These are phyloP conservation scores for Myochromella boudieri DNA, from an alignment of 768 basidiomycete genomes.

Conservation along the genomic window DNA sequence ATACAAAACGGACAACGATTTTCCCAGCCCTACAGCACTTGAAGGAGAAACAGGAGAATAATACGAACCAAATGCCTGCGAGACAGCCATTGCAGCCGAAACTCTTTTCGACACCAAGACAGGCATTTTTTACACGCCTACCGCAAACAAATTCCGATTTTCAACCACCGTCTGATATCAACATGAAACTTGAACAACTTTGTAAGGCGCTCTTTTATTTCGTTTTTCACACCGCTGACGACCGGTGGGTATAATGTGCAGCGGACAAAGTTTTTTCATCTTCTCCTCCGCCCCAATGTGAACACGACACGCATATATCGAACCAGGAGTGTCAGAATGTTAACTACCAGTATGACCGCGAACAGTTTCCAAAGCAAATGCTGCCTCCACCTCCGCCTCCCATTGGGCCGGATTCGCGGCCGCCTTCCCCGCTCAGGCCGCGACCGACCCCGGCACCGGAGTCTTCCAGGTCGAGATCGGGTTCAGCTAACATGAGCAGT, in stretches of 20 bases:
- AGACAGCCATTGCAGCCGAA: no score
- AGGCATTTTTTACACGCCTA: no score
- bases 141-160: background rate
- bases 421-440: background rate
- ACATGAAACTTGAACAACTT: background rate
- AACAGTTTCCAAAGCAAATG: background rate
- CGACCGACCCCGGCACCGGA: background rate
- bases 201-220: background rate
- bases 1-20: background rate
- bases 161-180: background rate
- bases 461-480: background rate
- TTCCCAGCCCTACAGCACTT: background rate
- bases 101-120: no score
- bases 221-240: background rate
- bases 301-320: background rate
- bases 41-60: background rate
- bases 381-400: background rate
- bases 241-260: background rate
- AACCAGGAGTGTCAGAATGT: background rate
- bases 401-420: background rate
- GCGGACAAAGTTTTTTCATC: background rate
- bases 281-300: background rate
- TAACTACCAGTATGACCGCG: background rate
- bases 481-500: background rate
- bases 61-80: background rate